Evolutionary conservation across 1,284 basidiomycete genomes (phyloP), one percentile per base, ranked within the genome.

Genomic region (Ceratobasidium theobromae): DNA sequence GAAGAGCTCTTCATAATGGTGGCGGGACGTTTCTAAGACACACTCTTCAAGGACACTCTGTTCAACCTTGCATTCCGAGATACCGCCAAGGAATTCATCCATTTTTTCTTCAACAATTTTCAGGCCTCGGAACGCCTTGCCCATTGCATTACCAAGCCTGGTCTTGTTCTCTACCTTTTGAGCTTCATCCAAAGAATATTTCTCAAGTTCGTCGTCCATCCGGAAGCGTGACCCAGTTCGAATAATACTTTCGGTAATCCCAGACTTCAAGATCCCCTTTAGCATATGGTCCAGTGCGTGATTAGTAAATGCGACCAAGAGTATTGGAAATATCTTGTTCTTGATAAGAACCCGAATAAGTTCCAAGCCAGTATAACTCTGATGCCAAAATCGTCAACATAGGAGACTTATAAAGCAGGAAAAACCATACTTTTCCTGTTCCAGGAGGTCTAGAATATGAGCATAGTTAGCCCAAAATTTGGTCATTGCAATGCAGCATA

Each of bases 201-300:
- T 53, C 1, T 80, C 75, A 23, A 89, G 83, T 3, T 80, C 76
- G 62, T 86, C 83, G 66, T 89, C 84, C 18, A 38, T 38, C 1
- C 81, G 76, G 6, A 84, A 82, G 5, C 84, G 79, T 18, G 82
- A 80, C 0, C 88, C 89, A 1, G 89, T 76, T 1, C 88, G 83
- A 4, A 88, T 81, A 28, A 90, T 79, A 41, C 83, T 79, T 0
- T 76, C 74, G 0, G 87, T 88, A 65, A 90, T 87, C 0, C 74
- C 73, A 0, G 80, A 81, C 68, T 89, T 83, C 1, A 88, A 76
- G 1, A 88, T 79, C 0, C 82, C 82, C 6, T 77, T 75, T 1
- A 90, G 76, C 74, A 89, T 81, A 67, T 89, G 86, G 68, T 91
- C 88, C 0, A 90, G 77, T 0, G 88, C 87, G 67, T 91, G 89